Base-by-base conservation (phyloP, 2,329 filamentous ascomycete genomes). In the Sclerotinia spermophila region DNA sequence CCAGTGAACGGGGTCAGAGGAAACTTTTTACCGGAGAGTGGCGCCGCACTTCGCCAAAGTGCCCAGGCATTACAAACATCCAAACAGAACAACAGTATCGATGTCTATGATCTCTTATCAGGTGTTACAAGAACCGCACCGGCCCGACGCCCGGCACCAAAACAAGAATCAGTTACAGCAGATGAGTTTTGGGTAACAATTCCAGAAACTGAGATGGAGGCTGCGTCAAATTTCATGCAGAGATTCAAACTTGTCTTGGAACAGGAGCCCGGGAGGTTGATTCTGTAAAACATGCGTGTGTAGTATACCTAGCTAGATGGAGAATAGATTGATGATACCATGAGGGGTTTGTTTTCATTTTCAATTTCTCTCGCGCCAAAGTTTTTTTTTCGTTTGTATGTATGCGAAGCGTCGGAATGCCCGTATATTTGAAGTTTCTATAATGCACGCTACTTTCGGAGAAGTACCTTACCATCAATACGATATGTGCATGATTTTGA, bases 181-280 rank as follows among this genome's bases (percentile, higher is more conserved):
- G 96, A 97, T 79, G 83, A 94, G 0, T 97, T 98, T 79, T 95
- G 89, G 77, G 83, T 99, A 67, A 90, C 85, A 40, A 94, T 97
- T 30, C 89, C 91, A 53, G 89, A 87, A 81, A 88, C 87, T 13
- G 96, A 99, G 80, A 92, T 94, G 86, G 88, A 90, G 83, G 86
- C 94, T 77, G 96, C 93, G 21, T 86, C 87, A 78, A 85, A 90
- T 17, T 99, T 97, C 83, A 81, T 99, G 74, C 91, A 95, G 82
- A 88, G 93, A 76, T 87, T 97, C 78, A 97, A 97, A 88, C 83
- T 86, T 60, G 89, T 95, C 38, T 81, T 99, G 75, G 93, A 96
- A 82, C 85, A 88, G 74, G 91, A 96, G 81, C 93, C 93, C 21
- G 92, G 90, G 45, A 86, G 90, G 77, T 82, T 97, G 78, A 87